phyloP scores from a whole-genome alignment of 1,284 basidiomycete genomes.

The Athelia psychrophila region DNA sequence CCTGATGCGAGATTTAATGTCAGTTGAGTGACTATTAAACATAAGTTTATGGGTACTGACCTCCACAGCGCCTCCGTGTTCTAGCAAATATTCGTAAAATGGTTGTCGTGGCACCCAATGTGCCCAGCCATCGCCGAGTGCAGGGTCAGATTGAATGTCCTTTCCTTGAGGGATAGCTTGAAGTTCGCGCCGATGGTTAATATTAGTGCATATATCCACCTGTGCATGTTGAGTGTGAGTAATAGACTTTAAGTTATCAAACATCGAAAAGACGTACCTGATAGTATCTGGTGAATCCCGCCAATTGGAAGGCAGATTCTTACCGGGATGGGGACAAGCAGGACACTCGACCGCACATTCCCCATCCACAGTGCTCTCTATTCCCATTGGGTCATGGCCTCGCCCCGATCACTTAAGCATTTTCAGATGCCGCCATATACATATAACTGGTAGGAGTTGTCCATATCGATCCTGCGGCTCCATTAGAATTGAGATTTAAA shows the following conservation, averaged over 20 bases:
- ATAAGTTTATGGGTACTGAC: neutral
- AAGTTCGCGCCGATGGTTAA: neutral
- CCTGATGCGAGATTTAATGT: conserved; percentile 6
- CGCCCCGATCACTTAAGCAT: neutral
- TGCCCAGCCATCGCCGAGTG: neutral
- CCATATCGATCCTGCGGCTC: neutral
- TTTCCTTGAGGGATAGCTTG: conserved; percentile 3
- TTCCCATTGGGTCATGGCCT: neutral
- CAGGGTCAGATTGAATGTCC: neutral
- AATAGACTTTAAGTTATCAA: no score
- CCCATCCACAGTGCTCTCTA: neutral
- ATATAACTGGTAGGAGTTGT: neutral
- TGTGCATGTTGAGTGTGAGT: neutral
- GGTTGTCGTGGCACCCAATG: neutral
- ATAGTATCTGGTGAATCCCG: neutral
- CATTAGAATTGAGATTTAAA: neutral
- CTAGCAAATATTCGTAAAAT: neutral
- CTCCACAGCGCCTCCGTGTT: neutral
- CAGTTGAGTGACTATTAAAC: neutral
- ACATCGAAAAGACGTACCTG: neutral
- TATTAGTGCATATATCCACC: neutral
- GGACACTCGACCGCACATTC: neutral
- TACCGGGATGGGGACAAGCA: neutral
- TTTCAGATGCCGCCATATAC: neutral
- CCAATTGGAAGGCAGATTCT: neutral